phyloP scores from a whole-genome alignment of 306 rosid species.

The Dryas drummondii region DNA sequence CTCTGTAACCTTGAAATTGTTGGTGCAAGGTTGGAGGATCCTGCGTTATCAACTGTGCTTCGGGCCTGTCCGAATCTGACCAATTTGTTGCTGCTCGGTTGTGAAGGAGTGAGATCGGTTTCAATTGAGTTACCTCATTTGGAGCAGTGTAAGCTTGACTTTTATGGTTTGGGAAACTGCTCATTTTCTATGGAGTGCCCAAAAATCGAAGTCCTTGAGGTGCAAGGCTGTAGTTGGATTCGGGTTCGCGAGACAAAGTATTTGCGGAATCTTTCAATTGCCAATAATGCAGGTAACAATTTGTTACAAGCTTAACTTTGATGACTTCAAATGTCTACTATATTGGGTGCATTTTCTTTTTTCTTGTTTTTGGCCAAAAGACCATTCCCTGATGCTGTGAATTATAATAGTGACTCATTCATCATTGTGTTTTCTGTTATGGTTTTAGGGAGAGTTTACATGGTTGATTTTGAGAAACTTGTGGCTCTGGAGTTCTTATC shows the following conservation, averaged over 20 bases:
- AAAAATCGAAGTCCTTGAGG: slow-evolving; percentile 71
- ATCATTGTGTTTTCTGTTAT: slow-evolving; percentile 14
- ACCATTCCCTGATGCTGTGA: not conserved
- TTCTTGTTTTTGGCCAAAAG: not conserved
- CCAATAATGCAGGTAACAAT: slow-evolving; percentile 69
- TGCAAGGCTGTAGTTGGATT: slow-evolving; percentile 97
- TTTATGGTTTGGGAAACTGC: slow-evolving; percentile 77
- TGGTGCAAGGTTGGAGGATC: slow-evolving; percentile 76
- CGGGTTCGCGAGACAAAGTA: slow-evolving; percentile 56
- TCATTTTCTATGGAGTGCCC: slow-evolving; percentile 63
- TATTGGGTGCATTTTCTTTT: not conserved
- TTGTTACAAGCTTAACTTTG: not conserved
- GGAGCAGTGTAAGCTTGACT: slow-evolving; percentile 82
- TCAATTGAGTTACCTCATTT: slow-evolving; percentile 63
- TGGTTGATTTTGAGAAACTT: slow-evolving; percentile 81
- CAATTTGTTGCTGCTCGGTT: slow-evolving; percentile 72
- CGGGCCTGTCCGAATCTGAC: slow-evolving; percentile 62
- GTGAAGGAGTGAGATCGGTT: slow-evolving; percentile 72
- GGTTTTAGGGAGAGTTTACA: slow-evolving; percentile 76
- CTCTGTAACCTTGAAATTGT: slow-evolving; percentile 81
- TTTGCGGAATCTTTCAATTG: slow-evolving; percentile 68
- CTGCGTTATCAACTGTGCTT: slow-evolving; percentile 50
- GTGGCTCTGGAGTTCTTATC: slow-evolving; percentile 67
- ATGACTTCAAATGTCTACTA: slow-evolving; percentile 3
- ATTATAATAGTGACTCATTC: not conserved